Conservation (phyloP, 371 early-diverging fungal species). For the Mucor lusitanicus region DNA sequence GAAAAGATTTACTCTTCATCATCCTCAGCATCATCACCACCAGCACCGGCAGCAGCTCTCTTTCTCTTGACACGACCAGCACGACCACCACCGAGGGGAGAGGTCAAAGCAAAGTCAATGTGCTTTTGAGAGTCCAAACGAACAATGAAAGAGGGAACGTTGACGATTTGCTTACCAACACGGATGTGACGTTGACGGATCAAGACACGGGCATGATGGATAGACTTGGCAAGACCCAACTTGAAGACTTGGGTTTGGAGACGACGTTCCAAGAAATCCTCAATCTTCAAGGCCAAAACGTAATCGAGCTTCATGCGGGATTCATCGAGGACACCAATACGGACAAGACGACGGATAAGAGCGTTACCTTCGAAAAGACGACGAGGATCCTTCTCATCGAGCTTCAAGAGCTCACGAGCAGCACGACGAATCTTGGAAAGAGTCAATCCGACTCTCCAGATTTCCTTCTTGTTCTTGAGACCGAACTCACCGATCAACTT, state of each 20-base stretch:
- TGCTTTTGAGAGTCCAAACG: constrained; percentile 96
- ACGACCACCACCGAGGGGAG: constrained; percentile 98
- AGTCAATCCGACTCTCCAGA: constrained; percentile 97
- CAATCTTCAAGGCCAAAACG: constrained; percentile 97
- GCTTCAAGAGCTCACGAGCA: constrained; percentile 99
- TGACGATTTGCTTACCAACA: constrained; percentile 98
- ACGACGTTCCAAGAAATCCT: constrained; percentile 99
- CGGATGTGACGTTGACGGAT: constrained; percentile 99
- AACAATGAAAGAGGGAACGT: constrained; percentile 96
- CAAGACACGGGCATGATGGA: constrained; percentile 99
- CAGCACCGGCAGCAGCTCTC: constrained; percentile 73
- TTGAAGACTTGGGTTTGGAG: constrained; percentile 99
- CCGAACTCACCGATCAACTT: constrained; percentile 99
- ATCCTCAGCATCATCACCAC: constrained; percentile 68
- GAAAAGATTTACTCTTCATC: constrained; percentile 56
- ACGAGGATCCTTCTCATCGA: constrained; percentile 96
- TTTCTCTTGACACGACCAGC: constrained; percentile 97
- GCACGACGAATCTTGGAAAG: constrained; percentile 99
- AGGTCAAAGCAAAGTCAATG: constrained; percentile 98
- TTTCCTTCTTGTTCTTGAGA: constrained; percentile 99
- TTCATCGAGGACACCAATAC: constrained; percentile 98
- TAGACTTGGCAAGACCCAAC: constrained; percentile 98
- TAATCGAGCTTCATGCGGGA: constrained; percentile 98
- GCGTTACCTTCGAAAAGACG: constrained; percentile 99
- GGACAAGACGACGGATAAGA: constrained; percentile 97